Conservation (phyloP, 2,329 filamentous ascomycete species). For the Fusarium papillatum region DNA sequence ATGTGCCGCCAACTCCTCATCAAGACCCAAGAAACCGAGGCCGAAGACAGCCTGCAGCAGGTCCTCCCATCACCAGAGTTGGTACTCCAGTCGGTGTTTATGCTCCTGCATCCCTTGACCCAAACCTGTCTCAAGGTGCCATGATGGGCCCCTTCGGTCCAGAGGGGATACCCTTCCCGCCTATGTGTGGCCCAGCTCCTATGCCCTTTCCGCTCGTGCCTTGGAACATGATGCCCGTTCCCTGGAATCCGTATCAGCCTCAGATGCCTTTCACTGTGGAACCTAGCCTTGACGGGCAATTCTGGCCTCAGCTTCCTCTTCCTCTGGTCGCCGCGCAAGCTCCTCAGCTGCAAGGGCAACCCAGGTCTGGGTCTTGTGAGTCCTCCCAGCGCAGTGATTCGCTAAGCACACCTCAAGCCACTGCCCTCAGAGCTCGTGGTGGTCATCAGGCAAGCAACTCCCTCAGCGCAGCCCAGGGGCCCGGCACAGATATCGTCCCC, state of each 20-base stretch:
- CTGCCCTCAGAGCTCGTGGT: neutral
- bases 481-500: neutral
- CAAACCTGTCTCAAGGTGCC: neutral
- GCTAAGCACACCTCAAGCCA: neutral
- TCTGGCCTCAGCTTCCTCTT: slow-evolving; percentile 9
- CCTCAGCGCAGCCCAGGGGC: neutral
- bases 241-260: neutral
- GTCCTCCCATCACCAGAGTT: neutral
- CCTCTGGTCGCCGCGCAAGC: neutral
- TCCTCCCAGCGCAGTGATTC: slow-evolving; percentile 6
- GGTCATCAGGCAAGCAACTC: slow-evolving; percentile 2
- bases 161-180: neutral
- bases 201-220: slow-evolving; percentile 16
- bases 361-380: neutral
- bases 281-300: neutral
- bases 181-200: slow-evolving; percentile 9
- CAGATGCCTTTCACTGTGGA: neutral
- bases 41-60: neutral
- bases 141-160: neutral
- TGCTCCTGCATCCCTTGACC: neutral
- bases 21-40: slow-evolving; percentile 20
- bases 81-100: neutral
- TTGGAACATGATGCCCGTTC: slow-evolving; percentile 17
- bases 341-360: neutral
- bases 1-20: slow-evolving; percentile 31